Evolutionary conservation across 2,329 filamentous ascomycete species (phyloP), one percentile per base, ranked within the genome.

Genomic region (Moelleriella libera): DNA sequence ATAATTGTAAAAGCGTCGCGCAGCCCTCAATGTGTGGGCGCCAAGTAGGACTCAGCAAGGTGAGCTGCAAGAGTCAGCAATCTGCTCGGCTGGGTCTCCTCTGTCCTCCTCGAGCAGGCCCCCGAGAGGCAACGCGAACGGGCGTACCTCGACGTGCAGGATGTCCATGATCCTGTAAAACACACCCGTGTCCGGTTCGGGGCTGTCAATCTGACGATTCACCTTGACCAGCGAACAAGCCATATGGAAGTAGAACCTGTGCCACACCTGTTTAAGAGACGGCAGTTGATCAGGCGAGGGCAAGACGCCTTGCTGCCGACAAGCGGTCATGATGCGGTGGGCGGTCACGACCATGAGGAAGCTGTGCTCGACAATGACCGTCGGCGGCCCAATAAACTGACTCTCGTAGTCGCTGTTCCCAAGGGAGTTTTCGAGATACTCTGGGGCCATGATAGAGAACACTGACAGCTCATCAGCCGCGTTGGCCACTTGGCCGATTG

Each of bases 161-260:
- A 48, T 45, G n/a, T 48, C 44, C 47, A 45, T 45, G 40, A 48
- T 48, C 30, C 47, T 43, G n/a, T 48, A 48, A 32, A 48, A 48
- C 12, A 45, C 44, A 9, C 44, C 47, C 10, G 45, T 48, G 8
- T 39, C 44, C 12, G 44, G 43, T 6, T 48, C 40, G 12, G 44
- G 40, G 40, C 47, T 31, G 9, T 21, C 30, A 37, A 48, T 45
- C 29, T 37, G 39, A n/a, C 44, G 43, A 31, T 48, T 48, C 11
- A 45, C 47, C 12, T 37, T 39, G 8, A 21, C 40, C 14, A 48
- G 44, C 34, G 47, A 48, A 31, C 45, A 44, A 21, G 40, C 21
- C 47, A 48, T 48, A 43, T 48, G 47, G 40, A 42, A 41, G 21
- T 45, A 45, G 12, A 48, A 48, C 40, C 47, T 29, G 21, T 30